Conservation (phyloP, 108 stramenopile species). For the Fragilaria radians region DNA sequence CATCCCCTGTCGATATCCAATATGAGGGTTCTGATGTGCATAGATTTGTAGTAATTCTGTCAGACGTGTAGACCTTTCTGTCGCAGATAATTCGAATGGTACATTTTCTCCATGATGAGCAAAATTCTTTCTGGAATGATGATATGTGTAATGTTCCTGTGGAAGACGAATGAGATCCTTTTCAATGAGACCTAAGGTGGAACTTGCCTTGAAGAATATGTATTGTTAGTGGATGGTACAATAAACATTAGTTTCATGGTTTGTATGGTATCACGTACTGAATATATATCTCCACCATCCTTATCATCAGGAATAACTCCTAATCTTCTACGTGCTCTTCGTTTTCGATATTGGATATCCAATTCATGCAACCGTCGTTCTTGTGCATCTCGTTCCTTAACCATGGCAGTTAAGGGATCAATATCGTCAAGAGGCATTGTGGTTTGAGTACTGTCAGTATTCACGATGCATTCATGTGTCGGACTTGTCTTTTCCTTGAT, state of each 20-base stretch:
- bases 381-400: conserved; percentile 36
- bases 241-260: too few species aligned
- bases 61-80: conserved; percentile 27
- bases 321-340: conserved; percentile 32
- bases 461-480: neutral
- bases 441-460: neutral
- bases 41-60: conserved; percentile 35
- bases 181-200: conserved; percentile 57
- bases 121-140: conserved; percentile 7
- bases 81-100: conserved; percentile 8
- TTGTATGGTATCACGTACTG: neutral
- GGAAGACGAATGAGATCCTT: conserved; percentile 82
- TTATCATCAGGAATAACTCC: neutral
- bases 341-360: conserved; percentile 46
- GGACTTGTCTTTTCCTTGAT: neutral
- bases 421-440: conserved; percentile 5
- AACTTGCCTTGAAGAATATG: neutral
- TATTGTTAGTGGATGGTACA: too few species aligned
- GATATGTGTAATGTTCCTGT: conserved; percentile 7
- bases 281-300: neutral
- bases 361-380: conserved; percentile 34
- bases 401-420: conserved; percentile 58
- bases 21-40: conserved; percentile 40
- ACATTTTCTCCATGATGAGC: neutral
- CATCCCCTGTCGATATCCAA: conserved; percentile 87